These are phyloP conservation scores for Alternaria metachromatica DNA, from an alignment of 2,329 filamentous ascomycete species.

Conservation along the genomic window DNA sequence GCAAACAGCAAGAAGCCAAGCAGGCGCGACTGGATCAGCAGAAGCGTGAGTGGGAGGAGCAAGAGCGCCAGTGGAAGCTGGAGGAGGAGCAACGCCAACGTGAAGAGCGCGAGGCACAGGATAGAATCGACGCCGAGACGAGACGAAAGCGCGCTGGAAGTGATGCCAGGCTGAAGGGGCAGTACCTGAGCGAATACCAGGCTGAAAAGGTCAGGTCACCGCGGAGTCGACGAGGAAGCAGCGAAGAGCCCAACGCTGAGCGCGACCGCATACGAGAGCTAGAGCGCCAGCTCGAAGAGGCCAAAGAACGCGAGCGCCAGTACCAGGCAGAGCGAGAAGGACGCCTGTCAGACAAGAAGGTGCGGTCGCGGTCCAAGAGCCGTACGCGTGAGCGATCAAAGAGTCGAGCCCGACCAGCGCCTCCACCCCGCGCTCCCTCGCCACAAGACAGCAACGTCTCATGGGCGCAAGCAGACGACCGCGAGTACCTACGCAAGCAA, in stretches of 20 bases:
- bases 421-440: conserved; percentile 48
- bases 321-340: conserved; percentile 68
- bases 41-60: conserved; percentile 77
- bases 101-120: conserved; percentile 77
- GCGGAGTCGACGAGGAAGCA: conserved; percentile 48
- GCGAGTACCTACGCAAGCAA: conserved; percentile 67
- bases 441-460: conserved; percentile 63
- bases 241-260: conserved; percentile 61
- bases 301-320: conserved; percentile 69
- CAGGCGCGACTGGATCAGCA: conserved; percentile 69
- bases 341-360: conserved; percentile 49
- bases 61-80: conserved; percentile 76
- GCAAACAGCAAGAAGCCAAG: conserved; percentile 64
- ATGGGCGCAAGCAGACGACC: conserved; percentile 69
- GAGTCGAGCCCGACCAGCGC: conserved; percentile 42
- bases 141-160: conserved; percentile 65
- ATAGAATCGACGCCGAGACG: conserved; percentile 70
- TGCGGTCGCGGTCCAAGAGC: conserved; percentile 47
- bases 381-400: conserved; percentile 44
- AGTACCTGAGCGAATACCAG: conserved; percentile 87
- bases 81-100: conserved; percentile 74
- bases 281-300: conserved; percentile 73
- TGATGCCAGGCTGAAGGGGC: conserved; percentile 76
- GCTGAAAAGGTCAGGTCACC: conserved; percentile 64
- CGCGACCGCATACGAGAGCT: conserved; percentile 77